Evolutionary conservation across 2,329 filamentous ascomycete genomes (phyloP).

Genomic region (Cercospora sp.): DNA sequence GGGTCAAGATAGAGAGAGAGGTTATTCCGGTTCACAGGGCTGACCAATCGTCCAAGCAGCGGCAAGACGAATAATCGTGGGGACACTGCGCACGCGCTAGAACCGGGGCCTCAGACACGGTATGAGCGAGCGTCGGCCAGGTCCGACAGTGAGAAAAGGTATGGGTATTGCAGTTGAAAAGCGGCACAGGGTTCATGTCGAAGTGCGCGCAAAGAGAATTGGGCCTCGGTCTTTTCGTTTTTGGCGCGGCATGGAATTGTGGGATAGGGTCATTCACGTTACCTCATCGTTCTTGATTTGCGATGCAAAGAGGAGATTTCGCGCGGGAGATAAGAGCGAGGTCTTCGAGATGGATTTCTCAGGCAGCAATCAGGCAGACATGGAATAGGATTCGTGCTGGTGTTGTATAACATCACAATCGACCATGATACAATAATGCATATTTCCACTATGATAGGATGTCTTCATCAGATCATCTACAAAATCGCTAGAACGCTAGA

Average conservation of each 20-base stretch:
- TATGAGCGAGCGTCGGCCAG: constrained; percentile 9
- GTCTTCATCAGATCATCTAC: neutral
- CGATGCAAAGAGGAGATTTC: neutral
- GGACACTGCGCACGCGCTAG: neutral
- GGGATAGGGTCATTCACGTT: neutral
- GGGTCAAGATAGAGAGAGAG: constrained; percentile 1
- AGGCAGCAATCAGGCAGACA: constrained; percentile 3
- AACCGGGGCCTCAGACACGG: neutral
- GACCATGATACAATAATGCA: neutral
- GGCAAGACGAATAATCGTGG: neutral
- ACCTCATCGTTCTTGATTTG: neutral
- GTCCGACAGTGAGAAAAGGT: constrained; percentile 7
- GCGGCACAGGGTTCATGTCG: neutral
- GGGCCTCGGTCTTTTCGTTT: neutral
- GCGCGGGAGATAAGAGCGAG: constrained; percentile 1
- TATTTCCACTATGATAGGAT: neutral
- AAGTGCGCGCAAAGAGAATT: neutral
- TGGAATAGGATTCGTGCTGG: neutral
- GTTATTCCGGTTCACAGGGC: neutral
- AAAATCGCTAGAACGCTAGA: neutral
- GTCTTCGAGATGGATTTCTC: neutral
- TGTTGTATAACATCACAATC: neutral
- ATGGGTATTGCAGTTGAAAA: neutral
- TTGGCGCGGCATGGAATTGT: neutral
- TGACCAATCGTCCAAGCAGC: neutral